These are phyloP conservation scores for Acorus gramineus DNA, from an alignment of 106 monocot genomes.

Conservation along the genomic window DNA sequence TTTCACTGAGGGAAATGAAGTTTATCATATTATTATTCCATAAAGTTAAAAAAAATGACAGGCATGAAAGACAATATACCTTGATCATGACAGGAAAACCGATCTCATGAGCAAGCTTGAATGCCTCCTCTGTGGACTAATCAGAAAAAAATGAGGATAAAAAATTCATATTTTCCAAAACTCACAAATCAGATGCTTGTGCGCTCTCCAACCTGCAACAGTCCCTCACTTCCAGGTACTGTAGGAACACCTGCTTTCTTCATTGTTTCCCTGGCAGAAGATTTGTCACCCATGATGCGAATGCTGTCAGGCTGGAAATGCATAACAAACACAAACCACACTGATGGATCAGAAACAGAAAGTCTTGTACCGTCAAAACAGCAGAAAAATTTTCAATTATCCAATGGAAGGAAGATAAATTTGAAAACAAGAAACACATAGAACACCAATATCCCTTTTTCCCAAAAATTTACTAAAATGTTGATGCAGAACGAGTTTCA, in stretches of 20 bases:
- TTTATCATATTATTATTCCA: background rate
- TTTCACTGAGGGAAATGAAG: too few relatives aligned
- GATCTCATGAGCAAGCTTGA: slow-evolving; percentile 65
- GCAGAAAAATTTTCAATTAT: too few relatives aligned
- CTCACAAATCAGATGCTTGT: background rate
- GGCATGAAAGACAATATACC: slow-evolving; percentile 24
- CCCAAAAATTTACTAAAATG: too few relatives aligned
- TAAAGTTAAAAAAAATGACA: background rate
- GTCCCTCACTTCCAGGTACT: slow-evolving; percentile 88
- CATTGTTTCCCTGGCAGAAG: slow-evolving; percentile 97
- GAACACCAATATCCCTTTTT: too few relatives aligned
- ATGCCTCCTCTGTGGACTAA: slow-evolving; percentile 81
- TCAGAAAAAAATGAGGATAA: slow-evolving; percentile 9
- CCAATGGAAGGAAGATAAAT: too few relatives aligned
- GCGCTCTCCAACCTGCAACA: slow-evolving; percentile 44
- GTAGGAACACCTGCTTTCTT: slow-evolving; percentile 95
- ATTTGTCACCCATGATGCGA: slow-evolving; percentile 87
- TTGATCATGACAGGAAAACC: slow-evolving; percentile 97
- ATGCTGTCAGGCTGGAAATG: slow-evolving; percentile 73
- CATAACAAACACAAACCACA: background rate
- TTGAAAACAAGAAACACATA: too few relatives aligned
- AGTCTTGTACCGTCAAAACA: too few relatives aligned
- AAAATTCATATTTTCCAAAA: background rate
- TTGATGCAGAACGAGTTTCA: too few relatives aligned
- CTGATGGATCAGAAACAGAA: too few relatives aligned